Base-by-base conservation (phyloP, 345 rosid species). In the Pistacia vera region DNA sequence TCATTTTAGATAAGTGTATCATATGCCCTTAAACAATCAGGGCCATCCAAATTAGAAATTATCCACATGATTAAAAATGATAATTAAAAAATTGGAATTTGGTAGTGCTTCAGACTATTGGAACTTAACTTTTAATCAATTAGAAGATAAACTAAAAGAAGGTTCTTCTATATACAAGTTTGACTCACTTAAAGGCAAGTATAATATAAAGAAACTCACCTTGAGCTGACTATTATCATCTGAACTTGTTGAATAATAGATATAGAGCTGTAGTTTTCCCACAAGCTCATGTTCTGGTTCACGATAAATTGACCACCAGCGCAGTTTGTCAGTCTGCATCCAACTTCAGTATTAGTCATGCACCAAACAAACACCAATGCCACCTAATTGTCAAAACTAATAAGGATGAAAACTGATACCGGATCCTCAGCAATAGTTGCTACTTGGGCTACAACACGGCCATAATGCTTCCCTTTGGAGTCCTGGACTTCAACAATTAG, bases 281-380 rank as follows among this genome's bases (percentile, higher is more conserved):
- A 89, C 91, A 63, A 80, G 89, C 78, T 93, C 96, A 80, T 95
- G 99, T 77, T 92, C 98, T 56, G 99, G 99, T 86, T 95, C 99
- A 33, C 85, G 89, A 77, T 83, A 95, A 62, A 95, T 85, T 64
- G 98, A 86, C 98, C 98, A 95, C 99, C 98, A 95, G 30, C 92
- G 94, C 79, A 90, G 81, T 83, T 92, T 95, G 77, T 93, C 97
- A 70, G 85, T 87, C 99, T 95, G 92, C 80, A 86, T 80, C 72
- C 67, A 70, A 80, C 80, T 75, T 69, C 59, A 75, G 68, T 70
- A 75, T 84, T 79, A 81, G 81, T 49, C 75, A 72, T 70, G 63
- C 44, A 36, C 68, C 65, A 79, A 64, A 18, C 49, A 38, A 69
- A 68, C 66, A 48, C 35, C 18, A 55, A 75, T 56, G 52, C 22